These are phyloP conservation scores for Postia placenta DNA, from an alignment of 768 basidiomycete species.

Conservation along the genomic window DNA sequence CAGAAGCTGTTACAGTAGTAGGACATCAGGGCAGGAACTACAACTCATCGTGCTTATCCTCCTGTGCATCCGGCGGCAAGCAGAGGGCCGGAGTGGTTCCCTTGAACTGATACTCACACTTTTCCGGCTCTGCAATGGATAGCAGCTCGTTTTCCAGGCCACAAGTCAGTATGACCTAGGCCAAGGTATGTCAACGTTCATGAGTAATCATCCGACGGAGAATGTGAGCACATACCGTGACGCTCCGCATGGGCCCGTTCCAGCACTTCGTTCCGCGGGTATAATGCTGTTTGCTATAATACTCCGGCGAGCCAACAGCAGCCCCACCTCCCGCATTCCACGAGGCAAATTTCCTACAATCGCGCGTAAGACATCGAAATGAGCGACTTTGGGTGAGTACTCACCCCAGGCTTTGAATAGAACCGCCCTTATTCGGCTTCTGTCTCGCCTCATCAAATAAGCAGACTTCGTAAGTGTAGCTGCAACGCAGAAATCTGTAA, in stretches of 20 bases:
- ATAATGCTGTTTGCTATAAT: slow-evolving; percentile 81
- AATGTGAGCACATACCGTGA: slow-evolving; percentile 42
- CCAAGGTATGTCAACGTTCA: slow-evolving; percentile 13
- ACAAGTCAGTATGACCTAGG: slow-evolving; percentile 74
- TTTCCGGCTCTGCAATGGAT: slow-evolving; percentile 83
- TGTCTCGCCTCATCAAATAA: slow-evolving; percentile 86
- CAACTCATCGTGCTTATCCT: slow-evolving; percentile 29
- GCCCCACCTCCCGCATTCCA: slow-evolving; percentile 69
- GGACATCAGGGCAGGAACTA: too few species aligned
- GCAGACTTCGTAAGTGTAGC: slow-evolving; percentile 93
- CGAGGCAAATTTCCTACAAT: slow-evolving; percentile 58
- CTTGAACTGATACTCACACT: slow-evolving; percentile 90
- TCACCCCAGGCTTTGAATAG: slow-evolving; percentile 77
- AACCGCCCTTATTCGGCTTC: slow-evolving; percentile 77
- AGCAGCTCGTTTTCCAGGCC: slow-evolving; percentile 79
- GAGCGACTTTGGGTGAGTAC: slow-evolving; percentile 17
- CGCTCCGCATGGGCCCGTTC: slow-evolving; percentile 91
- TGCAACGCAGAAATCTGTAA: slow-evolving; percentile 22
- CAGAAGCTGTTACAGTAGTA: not conserved
- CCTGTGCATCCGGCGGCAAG: slow-evolving; percentile 40
- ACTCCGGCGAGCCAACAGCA: slow-evolving; percentile 57
- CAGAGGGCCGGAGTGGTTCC: slow-evolving; percentile 86
- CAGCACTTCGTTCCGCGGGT: slow-evolving; percentile 85
- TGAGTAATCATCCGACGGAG: not conserved
- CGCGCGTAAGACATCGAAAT: slow-evolving; percentile 2